Percentiles rank a stretch among this genome's conserved stretches.
Evolutionary conservation across 140 eudicot species (phyloP).

Genomic region (Erigeron philadelphicus): DNA sequence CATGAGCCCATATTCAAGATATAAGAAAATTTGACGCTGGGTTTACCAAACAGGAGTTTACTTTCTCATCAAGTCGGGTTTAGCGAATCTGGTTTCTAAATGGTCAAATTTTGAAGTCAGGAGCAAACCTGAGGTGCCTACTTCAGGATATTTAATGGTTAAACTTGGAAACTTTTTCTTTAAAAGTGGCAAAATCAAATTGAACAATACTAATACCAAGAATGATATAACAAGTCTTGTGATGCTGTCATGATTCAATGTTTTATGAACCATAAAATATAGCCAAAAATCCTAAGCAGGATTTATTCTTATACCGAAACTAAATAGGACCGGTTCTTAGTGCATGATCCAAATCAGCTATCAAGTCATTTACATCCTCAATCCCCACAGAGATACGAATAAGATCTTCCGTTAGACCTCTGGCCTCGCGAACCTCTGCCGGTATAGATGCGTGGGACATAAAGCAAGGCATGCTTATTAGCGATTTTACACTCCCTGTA

Average conservation of each 20-base stretch:
- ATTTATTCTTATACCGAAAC: slow-evolving; percentile 49
- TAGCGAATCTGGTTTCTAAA: too few species aligned
- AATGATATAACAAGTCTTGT: slow-evolving; percentile 1
- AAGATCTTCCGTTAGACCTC: slow-evolving; percentile 89
- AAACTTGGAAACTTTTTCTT: too few species aligned
- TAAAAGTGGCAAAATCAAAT: too few species aligned
- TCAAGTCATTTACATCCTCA: slow-evolving; percentile 86
- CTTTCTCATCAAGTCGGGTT: too few species aligned
- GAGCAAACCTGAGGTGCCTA: too few species aligned
- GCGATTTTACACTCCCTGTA: slow-evolving; percentile 93
- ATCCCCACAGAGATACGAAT: slow-evolving; percentile 93
- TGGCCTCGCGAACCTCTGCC: slow-evolving; percentile 72
- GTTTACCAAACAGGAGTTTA: too few species aligned
- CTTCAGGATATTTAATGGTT: too few species aligned
- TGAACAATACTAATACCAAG: not conserved
- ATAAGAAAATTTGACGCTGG: too few species aligned
- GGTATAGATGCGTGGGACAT: slow-evolving; percentile 98
- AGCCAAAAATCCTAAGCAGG: slow-evolving; percentile 35
- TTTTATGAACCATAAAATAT: slow-evolving; percentile 7
- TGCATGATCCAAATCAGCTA: slow-evolving; percentile 79
- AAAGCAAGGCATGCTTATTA: slow-evolving; percentile 96
- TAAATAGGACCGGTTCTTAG: slow-evolving; percentile 56
- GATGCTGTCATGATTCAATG: not conserved
- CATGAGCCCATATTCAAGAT: too few species aligned
- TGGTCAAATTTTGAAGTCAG: too few species aligned